Percentiles rank a stretch among this genome's conserved stretches.
phyloP scores from a whole-genome alignment of 352 stramenopile genomes.

The Pythium scleroteichum region DNA sequence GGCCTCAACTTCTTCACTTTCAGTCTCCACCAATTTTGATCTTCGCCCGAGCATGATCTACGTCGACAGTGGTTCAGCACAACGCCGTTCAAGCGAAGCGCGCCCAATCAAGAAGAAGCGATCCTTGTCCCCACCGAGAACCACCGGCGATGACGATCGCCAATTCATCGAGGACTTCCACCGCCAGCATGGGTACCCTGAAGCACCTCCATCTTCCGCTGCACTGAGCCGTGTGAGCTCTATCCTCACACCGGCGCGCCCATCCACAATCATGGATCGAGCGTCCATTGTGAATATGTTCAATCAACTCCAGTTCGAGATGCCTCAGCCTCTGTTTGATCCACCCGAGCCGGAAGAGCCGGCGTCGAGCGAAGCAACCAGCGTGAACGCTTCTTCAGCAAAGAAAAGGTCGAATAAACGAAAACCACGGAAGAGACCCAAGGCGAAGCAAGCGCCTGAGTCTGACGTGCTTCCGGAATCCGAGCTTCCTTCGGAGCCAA shows the following conservation, averaged over 20 bases:
- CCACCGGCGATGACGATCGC: slow-evolving; percentile 16
- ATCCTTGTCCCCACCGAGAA: neutral
- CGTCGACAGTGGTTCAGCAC: slow-evolving; percentile 1
- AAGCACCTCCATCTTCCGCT: neutral
- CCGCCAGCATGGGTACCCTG: slow-evolving; percentile 3
- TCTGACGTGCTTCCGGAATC: neutral
- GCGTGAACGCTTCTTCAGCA: neutral
- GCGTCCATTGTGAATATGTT: slow-evolving; percentile 24
- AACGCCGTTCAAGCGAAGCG: neutral
- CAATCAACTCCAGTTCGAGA: slow-evolving; percentile 26
- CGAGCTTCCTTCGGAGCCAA: slow-evolving; percentile 6
- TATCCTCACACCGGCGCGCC: slow-evolving; percentile 4
- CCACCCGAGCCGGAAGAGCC: neutral
- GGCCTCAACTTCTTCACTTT: neutral
- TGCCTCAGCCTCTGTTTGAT: slow-evolving; percentile 8
- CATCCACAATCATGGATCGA: slow-evolving; percentile 25
- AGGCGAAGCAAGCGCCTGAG: neutral
- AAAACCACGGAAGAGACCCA: neutral
- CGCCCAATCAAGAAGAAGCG: neutral
- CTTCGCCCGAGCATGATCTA: slow-evolving; percentile 19
- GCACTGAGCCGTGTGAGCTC: neutral
- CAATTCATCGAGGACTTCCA: slow-evolving; percentile 24
- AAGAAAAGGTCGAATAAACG: neutral
- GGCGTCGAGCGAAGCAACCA: neutral
- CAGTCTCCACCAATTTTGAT: slow-evolving; percentile 1